These are phyloP conservation scores for Hebeloma cylindrosporum DNA, from an alignment of 768 basidiomycete genomes.

Conservation along the genomic window DNA sequence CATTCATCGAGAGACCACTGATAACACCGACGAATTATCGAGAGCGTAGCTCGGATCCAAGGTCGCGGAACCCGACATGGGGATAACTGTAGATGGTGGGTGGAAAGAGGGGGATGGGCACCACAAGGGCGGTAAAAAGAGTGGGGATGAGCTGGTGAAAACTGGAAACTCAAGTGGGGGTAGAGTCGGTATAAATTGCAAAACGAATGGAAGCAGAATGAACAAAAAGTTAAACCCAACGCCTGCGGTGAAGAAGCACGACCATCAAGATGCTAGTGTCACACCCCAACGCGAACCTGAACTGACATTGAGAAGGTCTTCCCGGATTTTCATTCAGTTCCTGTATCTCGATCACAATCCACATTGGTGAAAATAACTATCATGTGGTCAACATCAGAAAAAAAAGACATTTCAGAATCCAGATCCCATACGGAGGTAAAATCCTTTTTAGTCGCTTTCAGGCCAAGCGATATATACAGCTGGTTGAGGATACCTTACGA, in stretches of 20 bases:
- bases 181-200: not conserved
- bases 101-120: conserved; percentile 3
- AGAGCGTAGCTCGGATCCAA: conserved; percentile 28
- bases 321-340: not conserved
- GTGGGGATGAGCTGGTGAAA: not conserved
- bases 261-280: too few relatives aligned
- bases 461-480: too few relatives aligned
- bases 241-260: too few relatives aligned
- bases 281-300: not conserved
- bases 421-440: too few relatives aligned
- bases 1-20: not conserved
- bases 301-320: not conserved
- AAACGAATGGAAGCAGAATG: not conserved
- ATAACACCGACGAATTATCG: conserved; percentile 31
- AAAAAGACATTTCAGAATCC: too few relatives aligned
- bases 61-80: conserved; percentile 27
- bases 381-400: too few relatives aligned
- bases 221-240: too few relatives aligned
- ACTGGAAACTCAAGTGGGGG: not conserved
- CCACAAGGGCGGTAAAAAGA: conserved; percentile 2
- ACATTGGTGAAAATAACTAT: too few relatives aligned
- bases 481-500: too few relatives aligned
- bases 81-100: not conserved
- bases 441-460: too few relatives aligned
- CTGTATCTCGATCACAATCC: conserved; percentile 5